Evolutionary conservation across 306 rosid species (phyloP).

Genomic region (Lathyrus oleraceus): DNA sequence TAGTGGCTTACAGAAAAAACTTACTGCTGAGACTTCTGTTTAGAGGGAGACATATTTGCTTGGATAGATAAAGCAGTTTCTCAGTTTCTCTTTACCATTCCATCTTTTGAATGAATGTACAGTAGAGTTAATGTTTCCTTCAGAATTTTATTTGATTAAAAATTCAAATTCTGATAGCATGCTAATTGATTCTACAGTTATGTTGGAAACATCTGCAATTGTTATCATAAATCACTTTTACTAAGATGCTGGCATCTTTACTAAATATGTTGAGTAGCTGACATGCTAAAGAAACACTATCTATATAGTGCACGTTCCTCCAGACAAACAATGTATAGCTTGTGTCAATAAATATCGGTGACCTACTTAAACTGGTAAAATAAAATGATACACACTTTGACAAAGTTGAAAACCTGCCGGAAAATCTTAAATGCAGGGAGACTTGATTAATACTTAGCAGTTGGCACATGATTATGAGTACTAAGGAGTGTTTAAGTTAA

Average conservation of each 20-base stretch:
- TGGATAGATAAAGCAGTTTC: background rate
- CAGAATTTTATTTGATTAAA: background rate
- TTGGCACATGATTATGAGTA: background rate
- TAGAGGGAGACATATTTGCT: background rate
- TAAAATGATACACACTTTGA: background rate
- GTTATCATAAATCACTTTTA: constrained; percentile 7
- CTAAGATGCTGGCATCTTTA: constrained; percentile 3
- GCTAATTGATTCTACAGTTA: background rate
- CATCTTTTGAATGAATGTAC: background rate
- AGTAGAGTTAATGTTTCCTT: background rate
- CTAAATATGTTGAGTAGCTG: background rate
- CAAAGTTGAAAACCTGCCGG: constrained; percentile 10
- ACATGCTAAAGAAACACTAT: constrained; percentile 4
- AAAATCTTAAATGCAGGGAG: background rate
- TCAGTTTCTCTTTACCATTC: background rate
- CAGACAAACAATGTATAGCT: background rate
- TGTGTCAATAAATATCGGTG: background rate
- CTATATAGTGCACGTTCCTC: background rate
- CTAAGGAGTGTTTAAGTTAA: background rate
- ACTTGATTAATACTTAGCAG: background rate
- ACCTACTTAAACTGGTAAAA: background rate
- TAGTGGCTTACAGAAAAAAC: background rate
- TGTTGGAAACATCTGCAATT: background rate
- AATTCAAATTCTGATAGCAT: background rate
- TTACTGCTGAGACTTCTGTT: background rate